Evolutionary conservation across 2,329 filamentous ascomycete species (phyloP).

Genomic region (Rhynchosporium agropyri): DNA sequence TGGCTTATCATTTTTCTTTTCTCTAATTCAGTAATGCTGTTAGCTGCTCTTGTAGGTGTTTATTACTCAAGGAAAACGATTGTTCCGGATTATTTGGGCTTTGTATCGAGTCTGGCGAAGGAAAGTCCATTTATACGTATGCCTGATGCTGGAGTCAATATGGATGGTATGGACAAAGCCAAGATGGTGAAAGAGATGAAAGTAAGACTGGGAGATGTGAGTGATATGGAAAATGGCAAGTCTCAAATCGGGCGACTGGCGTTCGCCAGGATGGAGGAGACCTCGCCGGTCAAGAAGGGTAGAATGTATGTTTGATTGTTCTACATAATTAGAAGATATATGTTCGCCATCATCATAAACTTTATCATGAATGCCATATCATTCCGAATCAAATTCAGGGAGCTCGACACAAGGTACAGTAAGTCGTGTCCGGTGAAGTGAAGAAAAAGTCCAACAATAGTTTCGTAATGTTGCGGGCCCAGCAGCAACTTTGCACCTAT

Average conservation of each 20-base stretch:
- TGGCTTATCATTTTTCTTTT: constrained; percentile 33
- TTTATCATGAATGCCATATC: background rate
- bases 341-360: background rate
- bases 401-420: too few species aligned
- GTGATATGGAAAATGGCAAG: constrained; percentile 21
- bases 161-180: constrained; percentile 37
- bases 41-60: constrained; percentile 26
- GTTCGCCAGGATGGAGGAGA: constrained; percentile 36
- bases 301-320: constrained; percentile 30
- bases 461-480: too few species aligned
- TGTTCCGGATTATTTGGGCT: constrained; percentile 34
- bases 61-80: constrained; percentile 29
- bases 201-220: constrained; percentile 32
- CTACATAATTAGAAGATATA: background rate
- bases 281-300: constrained; percentile 25
- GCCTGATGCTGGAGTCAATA: constrained; percentile 35
- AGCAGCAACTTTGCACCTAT: too few species aligned
- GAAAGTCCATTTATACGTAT: constrained; percentile 34
- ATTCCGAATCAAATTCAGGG: background rate
- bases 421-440: too few species aligned
- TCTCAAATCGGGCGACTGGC: constrained; percentile 28
- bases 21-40: constrained; percentile 32
- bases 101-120: constrained; percentile 32
- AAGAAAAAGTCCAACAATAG: too few species aligned
- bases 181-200: constrained; percentile 34